Evolutionary conservation across 2,329 filamentous ascomycete genomes (phyloP).

Genomic region (Coniochaeta hoffmannii): DNA sequence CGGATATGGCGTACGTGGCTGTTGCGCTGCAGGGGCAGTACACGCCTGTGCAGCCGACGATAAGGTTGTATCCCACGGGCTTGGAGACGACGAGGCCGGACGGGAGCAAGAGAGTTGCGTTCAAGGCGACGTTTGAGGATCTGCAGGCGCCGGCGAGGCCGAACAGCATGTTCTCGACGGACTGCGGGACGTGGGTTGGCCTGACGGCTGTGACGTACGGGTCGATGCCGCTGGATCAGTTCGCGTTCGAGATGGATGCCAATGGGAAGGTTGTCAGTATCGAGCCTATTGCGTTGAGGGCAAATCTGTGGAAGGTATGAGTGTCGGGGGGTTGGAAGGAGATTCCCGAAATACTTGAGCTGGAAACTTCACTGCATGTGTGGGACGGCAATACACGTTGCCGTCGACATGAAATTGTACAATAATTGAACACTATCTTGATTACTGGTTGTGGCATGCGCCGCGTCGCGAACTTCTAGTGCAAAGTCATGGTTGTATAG

Average conservation of each 20-base stretch:
- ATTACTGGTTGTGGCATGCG: too few species aligned
- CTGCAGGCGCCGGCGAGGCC: constrained; percentile 13
- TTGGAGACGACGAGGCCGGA: constrained; percentile 15
- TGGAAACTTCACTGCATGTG: neutral
- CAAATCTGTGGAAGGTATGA: constrained; percentile 10
- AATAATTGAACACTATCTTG: too few species aligned
- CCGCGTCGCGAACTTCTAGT: too few species aligned
- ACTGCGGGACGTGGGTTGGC: constrained; percentile 17
- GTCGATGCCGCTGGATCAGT: constrained; percentile 17
- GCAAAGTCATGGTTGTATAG: too few species aligned
- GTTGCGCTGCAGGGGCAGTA: constrained; percentile 17
- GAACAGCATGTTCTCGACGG: constrained; percentile 26
- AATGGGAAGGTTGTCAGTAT: constrained; percentile 14
- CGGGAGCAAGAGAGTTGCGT: constrained; percentile 19
- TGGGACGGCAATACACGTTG: neutral
- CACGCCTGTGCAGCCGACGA: constrained; percentile 16
- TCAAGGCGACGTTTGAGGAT: constrained; percentile 25
- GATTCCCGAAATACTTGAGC: neutral
- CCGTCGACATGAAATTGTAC: neutral
- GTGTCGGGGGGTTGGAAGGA: neutral
- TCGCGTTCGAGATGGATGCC: constrained; percentile 17
- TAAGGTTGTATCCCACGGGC: constrained; percentile 23
- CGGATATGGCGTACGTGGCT: constrained; percentile 18
- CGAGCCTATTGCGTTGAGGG: constrained; percentile 18
- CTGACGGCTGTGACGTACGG: constrained; percentile 16